phyloP scores from a whole-genome alignment of 345 rosid species.

The Populus euphratica region DNA sequence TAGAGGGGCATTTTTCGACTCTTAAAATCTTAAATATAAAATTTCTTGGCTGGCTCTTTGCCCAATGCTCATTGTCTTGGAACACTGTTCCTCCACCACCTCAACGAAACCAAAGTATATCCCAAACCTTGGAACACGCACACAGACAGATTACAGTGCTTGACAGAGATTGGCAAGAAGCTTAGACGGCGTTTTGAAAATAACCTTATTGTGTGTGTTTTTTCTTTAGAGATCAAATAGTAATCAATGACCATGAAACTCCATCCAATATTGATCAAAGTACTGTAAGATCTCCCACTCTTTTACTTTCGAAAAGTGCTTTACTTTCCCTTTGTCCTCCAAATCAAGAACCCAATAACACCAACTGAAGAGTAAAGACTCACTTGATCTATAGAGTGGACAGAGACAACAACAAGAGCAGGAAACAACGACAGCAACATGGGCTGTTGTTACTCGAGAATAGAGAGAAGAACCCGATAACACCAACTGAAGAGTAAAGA shows the following conservation, averaged over 20 bases:
- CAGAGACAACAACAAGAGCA: background rate
- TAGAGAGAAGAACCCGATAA: conserved; percentile 38
- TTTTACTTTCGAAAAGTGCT: conserved; percentile 1
- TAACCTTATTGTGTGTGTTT: background rate
- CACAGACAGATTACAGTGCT: background rate
- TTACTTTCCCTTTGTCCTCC: background rate
- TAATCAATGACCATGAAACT: conserved; percentile 3
- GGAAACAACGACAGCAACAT: conserved; percentile 25
- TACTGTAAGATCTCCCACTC: background rate
- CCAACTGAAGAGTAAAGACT: background rate
- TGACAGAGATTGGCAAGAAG: background rate
- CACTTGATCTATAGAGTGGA: background rate
- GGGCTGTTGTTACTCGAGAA: conserved; percentile 84
- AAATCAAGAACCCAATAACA: background rate
- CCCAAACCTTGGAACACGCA: background rate
- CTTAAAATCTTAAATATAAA: conserved; percentile 9
- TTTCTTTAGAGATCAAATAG: background rate
- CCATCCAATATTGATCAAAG: conserved; percentile 5
- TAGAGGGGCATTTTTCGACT: conserved; percentile 26
- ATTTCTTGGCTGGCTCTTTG: conserved; percentile 24
- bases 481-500: background rate
- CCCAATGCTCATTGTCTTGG: conserved; percentile 21
- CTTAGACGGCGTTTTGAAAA: background rate
- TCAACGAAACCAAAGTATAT: conserved; percentile 1
- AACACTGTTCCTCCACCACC: background rate